Conservation (phyloP, 2,329 filamentous ascomycete genomes). For the Ceratocystis destructans region DNA sequence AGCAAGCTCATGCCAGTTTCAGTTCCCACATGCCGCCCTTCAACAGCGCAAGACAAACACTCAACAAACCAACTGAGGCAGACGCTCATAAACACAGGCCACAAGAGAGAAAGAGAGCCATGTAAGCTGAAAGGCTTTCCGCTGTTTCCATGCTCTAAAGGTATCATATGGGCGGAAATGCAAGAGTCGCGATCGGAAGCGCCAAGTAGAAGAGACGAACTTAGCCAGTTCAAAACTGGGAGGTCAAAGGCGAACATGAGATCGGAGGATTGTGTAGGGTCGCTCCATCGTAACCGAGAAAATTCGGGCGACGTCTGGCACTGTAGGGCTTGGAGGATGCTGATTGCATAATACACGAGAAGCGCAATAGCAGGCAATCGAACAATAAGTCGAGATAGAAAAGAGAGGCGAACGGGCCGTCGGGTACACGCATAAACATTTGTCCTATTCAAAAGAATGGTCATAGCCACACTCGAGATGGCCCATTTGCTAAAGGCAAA, state of each 20-base stretch:
- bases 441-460: slow-evolving; percentile 77
- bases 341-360: slow-evolving; percentile 53
- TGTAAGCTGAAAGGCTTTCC: slow-evolving; percentile 41
- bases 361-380: slow-evolving; percentile 58
- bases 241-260: slow-evolving; percentile 59
- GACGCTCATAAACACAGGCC: slow-evolving; percentile 59
- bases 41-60: slow-evolving; percentile 73
- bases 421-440: slow-evolving; percentile 86
- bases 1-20: slow-evolving; percentile 96
- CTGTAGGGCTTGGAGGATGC: slow-evolving; percentile 69
- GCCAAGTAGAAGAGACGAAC: slow-evolving; percentile 58
- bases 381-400: slow-evolving; percentile 55
- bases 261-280: slow-evolving; percentile 48
- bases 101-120: slow-evolving; percentile 65
- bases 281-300: slow-evolving; percentile 54
- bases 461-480: slow-evolving; percentile 71
- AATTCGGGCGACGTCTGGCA: slow-evolving; percentile 78
- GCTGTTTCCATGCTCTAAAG: slow-evolving; percentile 28
- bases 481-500: slow-evolving; percentile 92
- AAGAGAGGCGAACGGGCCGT: slow-evolving; percentile 60
- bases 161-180: slow-evolving; percentile 54
- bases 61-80: slow-evolving; percentile 76
- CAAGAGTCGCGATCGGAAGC: slow-evolving; percentile 65
- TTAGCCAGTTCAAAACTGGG: slow-evolving; percentile 56
- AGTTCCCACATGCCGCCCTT: slow-evolving; percentile 63